A percentile compares a stretch with the other conserved stretches of the same genome.
phyloP scores from a whole-genome alignment of 306 rosid species.

The Arachis stenosperma region DNA sequence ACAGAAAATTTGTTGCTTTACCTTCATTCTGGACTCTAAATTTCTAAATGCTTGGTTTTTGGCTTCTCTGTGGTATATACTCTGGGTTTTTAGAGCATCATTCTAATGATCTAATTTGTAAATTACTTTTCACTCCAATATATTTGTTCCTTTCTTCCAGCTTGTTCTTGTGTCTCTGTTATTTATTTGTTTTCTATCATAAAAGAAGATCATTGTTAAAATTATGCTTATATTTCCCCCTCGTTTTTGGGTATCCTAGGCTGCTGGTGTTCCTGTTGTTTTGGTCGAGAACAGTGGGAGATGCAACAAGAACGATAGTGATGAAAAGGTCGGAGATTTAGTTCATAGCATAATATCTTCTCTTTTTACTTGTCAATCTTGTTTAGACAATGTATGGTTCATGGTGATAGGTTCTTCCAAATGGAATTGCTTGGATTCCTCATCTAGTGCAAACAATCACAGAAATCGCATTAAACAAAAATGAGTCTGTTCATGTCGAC shows the following conservation, averaged over 20 bases:
- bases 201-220: neutral
- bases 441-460: constrained; percentile 76
- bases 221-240: constrained; percentile 19
- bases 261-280: constrained; percentile 66
- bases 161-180: neutral
- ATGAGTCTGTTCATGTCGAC: constrained; percentile 70
- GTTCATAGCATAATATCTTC: constrained; percentile 13
- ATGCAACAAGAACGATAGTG: constrained; percentile 81
- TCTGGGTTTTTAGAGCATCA: constrained; percentile 12
- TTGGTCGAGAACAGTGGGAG: constrained; percentile 96
- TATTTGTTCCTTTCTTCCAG: neutral
- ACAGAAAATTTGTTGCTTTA: neutral
- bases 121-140: constrained; percentile 5
- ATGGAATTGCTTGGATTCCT: constrained; percentile 90
- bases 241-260: constrained; percentile 48
- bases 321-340: constrained; percentile 76
- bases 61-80: constrained; percentile 16
- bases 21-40: constrained; percentile 14
- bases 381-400: constrained; percentile 23
- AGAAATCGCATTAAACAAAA: constrained; percentile 61
- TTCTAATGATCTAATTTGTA: neutral
- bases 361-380: constrained; percentile 24
- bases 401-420: constrained; percentile 81
- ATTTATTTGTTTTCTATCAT: neutral
- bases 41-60: neutral